Evolutionary conservation across 495 filamentous ascomycete genomes (phyloP).

Genomic region (Penicillium odoratum): DNA sequence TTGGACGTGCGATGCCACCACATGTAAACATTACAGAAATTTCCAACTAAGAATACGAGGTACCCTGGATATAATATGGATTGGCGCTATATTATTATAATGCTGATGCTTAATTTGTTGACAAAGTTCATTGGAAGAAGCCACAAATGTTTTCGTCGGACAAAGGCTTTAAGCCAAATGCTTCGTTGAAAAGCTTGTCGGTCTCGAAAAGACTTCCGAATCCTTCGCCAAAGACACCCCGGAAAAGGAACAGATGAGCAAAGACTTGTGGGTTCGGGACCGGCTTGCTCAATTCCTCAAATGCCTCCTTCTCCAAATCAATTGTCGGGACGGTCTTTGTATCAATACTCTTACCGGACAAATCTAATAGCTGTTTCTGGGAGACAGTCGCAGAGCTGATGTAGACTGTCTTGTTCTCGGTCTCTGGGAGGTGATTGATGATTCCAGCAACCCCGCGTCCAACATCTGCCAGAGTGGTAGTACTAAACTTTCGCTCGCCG

Average conservation of each 20-base stretch:
- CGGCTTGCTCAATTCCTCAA: slow-evolving; percentile 38
- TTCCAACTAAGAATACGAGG: too few relatives aligned
- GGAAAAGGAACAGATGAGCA: slow-evolving; percentile 36
- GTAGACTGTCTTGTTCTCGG: slow-evolving; percentile 51
- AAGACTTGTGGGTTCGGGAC: slow-evolving; percentile 35
- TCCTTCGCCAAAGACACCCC: slow-evolving; percentile 46
- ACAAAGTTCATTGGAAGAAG: too few relatives aligned
- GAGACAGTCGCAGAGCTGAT: slow-evolving; percentile 45
- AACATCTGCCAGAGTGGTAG: slow-evolving; percentile 46
- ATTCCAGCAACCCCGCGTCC: slow-evolving; percentile 47
- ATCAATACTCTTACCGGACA: slow-evolving; percentile 49
- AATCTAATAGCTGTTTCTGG: slow-evolving; percentile 12
- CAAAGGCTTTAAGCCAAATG: slow-evolving; percentile 27
- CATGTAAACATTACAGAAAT: too few relatives aligned
- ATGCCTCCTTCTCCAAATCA: slow-evolving; percentile 43
- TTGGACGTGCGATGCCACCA: too few relatives aligned
- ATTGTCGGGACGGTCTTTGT: slow-evolving; percentile 38
- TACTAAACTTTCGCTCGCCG: slow-evolving; percentile 48
- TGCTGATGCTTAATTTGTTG: too few relatives aligned
- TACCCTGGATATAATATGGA: too few relatives aligned
- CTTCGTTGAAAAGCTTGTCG: slow-evolving; percentile 32
- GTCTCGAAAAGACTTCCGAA: slow-evolving; percentile 38
- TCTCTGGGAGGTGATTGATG: slow-evolving; percentile 50
- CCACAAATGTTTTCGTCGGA: too few relatives aligned
- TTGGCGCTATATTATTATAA: too few relatives aligned